Evolutionary conservation across 768 basidiomycete species (phyloP), one percentile per base, ranked within the genome.

Genomic region (Boletellus sp.): DNA sequence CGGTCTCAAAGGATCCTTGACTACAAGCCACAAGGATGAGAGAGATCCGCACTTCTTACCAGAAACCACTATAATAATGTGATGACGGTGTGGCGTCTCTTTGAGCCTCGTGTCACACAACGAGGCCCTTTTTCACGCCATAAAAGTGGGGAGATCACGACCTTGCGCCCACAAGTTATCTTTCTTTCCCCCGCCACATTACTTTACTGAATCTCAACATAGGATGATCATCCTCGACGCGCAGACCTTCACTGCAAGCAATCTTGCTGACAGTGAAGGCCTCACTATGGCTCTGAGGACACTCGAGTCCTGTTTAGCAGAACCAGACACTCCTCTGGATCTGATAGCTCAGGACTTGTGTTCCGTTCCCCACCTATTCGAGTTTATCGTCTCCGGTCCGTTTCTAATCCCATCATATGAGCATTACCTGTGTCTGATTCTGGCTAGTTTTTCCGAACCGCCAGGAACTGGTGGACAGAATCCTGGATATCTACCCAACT

Each of bases 401-500:
- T 52, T 17, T 15, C 6, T 40, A 16, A n/a, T 31, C 42, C 16
- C 41, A 0, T 19, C 6, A 19, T 11, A 0, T 33, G 4, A 15
- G 5, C 20, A 10, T 22, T 38, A 8, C 31, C 20, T 4, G 42
- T 16, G 12, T 34, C 50, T 52, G 43, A 56, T 34, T 0, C 19
- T 11, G 4, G 17, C 19, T 41, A 66, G 67, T 46, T 22, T 47
- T 50, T 42, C 48, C 57, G n/a, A 44, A 34, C 15, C 45, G 39
- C 13, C 41, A 24, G 20, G 15, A 31, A 17, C n/a, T 72, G 20
- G 49, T 56, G 35, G 17, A 31, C 33, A 67, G 57, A 60, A 67
- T 76, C 24, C 17, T 74, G 16, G 52, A 63, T 13, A 45, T 51
- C 16, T 76, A 72, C 45, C 74, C 73, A 2, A 48, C 42, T 1